Evolutionary conservation across 352 stramenopile species (phyloP), one percentile per base, ranked within the genome.

Genomic region (Lagenidium sp.): DNA sequence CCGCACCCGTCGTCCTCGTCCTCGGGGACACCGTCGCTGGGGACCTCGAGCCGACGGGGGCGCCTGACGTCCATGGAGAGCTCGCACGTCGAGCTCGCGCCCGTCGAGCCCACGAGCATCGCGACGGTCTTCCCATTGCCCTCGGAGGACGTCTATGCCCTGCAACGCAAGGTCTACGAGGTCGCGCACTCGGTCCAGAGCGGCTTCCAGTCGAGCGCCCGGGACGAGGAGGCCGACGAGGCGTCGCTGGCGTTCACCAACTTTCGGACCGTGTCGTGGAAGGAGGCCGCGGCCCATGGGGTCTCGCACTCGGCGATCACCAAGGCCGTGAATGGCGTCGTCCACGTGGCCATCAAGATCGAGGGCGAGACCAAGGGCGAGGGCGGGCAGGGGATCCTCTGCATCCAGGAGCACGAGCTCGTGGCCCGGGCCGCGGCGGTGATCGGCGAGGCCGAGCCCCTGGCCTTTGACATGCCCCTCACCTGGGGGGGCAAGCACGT

Each of bases 151-250:
- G 64, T 81, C 2, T 85, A 82, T 20, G 73, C 68, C 2, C 46
- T 79, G n/a, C 76, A 89, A 29, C 70, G 73, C 13, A 85, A 86
- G 51, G 67, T 86, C 7, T 74, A 84, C 47, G 74, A 86, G 34
- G 74, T 86, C 4, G 74, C 74, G 0, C 68, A 84, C 36, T 74
- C 77, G 15, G 74, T 86, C 10, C 68, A 82, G 25, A 81, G 68
- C 24, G 74, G 74, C 0, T 86, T 86, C 47, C 70, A 84, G 34
- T 77, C 69, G 24, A 83, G 67, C 29, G 73, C 67, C 10, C 56
- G 68, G 18, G 68, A 82, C 35, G 68, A 79, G 41, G 66, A 77
- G 28, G 30, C 24, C 0, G 70, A 86, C 38, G 70, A 86, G 49
- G 62, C 70, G 4, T 68, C 72, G 28, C 61, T 86, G 31, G 74